phyloP scores from a whole-genome alignment of 164 flowering plant genomes.

The Liquidambar formosana region DNA sequence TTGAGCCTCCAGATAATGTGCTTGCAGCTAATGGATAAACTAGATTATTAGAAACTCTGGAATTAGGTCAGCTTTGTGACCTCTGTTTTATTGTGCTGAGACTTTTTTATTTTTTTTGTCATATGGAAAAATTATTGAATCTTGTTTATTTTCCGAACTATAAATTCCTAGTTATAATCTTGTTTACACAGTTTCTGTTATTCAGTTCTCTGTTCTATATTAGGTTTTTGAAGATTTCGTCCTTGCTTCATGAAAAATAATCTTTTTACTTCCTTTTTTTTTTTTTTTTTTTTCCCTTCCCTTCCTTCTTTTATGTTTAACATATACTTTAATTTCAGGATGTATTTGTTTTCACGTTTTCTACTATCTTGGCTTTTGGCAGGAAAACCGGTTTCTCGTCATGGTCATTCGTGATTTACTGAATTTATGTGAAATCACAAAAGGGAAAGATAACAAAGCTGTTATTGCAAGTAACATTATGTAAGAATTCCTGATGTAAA shows the following conservation, averaged over 20 bases:
- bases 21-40: no score
- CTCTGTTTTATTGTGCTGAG: neutral
- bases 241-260: neutral
- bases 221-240: neutral
- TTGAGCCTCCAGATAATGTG: no score
- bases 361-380: constrained; percentile 26
- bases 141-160: neutral
- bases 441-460: constrained; percentile 98
- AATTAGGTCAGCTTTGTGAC: neutral
- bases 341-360: neutral
- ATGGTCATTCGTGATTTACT: constrained; percentile 97
- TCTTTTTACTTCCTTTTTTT: neutral
- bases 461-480: constrained; percentile 99
- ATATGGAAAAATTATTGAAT: neutral
- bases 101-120: neutral
- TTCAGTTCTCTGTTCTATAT: neutral
- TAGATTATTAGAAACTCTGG: neutral
- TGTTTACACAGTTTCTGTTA: neutral
- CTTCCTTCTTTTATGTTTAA: neutral
- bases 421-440: constrained; percentile 92
- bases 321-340: neutral
- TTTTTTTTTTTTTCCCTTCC: neutral
- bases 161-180: neutral
- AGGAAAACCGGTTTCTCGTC: constrained; percentile 98
- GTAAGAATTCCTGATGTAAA: constrained; percentile 44